phyloP scores from a whole-genome alignment of 2,329 filamentous ascomycete species.

The Fusarium nelsonii region DNA sequence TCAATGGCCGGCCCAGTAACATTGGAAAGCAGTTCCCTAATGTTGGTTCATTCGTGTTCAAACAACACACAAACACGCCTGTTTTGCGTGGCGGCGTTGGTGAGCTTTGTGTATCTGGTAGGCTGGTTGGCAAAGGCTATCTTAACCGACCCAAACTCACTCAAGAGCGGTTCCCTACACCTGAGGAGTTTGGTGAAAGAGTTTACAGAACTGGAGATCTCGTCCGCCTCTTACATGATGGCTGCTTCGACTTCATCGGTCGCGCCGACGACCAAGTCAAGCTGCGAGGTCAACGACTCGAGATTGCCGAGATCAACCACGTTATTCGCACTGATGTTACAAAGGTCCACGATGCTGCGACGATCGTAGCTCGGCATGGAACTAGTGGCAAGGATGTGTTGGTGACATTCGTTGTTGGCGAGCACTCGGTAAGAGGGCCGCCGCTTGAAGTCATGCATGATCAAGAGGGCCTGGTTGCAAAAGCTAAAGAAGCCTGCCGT shows the following conservation, averaged over 20 bases:
- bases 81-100: conserved; percentile 84
- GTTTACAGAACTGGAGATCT: conserved; percentile 92
- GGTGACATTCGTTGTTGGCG: conserved; percentile 75
- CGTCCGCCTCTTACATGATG: conserved; percentile 83
- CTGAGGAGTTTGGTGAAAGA: conserved; percentile 68
- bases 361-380: conserved; percentile 77
- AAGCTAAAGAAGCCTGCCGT: conserved; percentile 73
- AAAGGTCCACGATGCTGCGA: conserved; percentile 76
- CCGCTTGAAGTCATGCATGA: conserved; percentile 47
- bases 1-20: conserved; percentile 84
- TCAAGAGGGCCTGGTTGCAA: conserved; percentile 55
- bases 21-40: conserved; percentile 91
- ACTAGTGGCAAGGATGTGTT: conserved; percentile 84
- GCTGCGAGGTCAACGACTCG: conserved; percentile 86
- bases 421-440: not conserved
- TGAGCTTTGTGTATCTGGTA: conserved; percentile 89
- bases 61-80: conserved; percentile 74
- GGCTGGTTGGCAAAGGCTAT: conserved; percentile 90
- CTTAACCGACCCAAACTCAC: conserved; percentile 85
- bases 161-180: conserved; percentile 76
- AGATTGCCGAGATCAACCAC: conserved; percentile 92
- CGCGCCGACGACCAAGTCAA: conserved; percentile 94
- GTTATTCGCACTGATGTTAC: conserved; percentile 73
- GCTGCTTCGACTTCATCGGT: conserved; percentile 87
- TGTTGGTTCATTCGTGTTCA: conserved; percentile 84